A percentile compares a stretch with the other conserved stretches of the same genome.
These are phyloP conservation scores for Lactarius evosmus DNA, from an alignment of 768 basidiomycete genomes.

Conservation along the genomic window DNA sequence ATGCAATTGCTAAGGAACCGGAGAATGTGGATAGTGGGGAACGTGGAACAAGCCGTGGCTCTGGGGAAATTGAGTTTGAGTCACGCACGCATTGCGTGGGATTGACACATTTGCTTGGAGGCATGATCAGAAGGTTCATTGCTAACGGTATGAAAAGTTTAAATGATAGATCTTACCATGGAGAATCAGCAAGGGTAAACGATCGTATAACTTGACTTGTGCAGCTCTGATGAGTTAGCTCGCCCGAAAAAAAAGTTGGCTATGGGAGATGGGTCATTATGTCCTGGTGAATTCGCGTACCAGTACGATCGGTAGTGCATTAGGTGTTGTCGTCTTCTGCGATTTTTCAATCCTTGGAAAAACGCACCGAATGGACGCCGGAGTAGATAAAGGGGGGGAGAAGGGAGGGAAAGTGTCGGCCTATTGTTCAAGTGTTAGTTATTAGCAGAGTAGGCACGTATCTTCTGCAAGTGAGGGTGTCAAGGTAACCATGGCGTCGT, in stretches of 20 bases:
- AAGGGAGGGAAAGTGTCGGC: not conserved
- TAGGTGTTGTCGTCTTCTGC: not conserved
- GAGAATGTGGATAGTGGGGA: slow-evolving; percentile 19
- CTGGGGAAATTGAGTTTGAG: slow-evolving; percentile 1
- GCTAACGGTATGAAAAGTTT: not conserved
- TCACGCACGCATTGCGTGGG: too few relatives aligned
- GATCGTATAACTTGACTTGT: not conserved
- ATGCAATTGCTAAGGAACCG: slow-evolving; percentile 7
- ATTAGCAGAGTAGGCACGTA: not conserved
- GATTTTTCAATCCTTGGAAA: not conserved
- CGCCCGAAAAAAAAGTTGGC: too few relatives aligned
- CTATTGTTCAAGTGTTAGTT: not conserved
- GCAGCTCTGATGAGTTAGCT: too few relatives aligned
- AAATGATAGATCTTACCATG: not conserved
- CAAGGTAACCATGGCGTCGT: not conserved
- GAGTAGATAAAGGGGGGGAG: not conserved
- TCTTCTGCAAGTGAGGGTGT: not conserved
- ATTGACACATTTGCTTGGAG: not conserved
- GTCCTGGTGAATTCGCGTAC: not conserved
- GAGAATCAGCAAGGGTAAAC: not conserved
- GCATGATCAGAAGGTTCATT: not conserved
- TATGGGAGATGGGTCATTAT: too few relatives aligned
- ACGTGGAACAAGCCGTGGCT: slow-evolving; percentile 6
- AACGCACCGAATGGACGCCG: not conserved
- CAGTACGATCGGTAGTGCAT: not conserved